Conservation (phyloP, 202 grass and related monocot genomes). For the Elaeis oleifera region DNA sequence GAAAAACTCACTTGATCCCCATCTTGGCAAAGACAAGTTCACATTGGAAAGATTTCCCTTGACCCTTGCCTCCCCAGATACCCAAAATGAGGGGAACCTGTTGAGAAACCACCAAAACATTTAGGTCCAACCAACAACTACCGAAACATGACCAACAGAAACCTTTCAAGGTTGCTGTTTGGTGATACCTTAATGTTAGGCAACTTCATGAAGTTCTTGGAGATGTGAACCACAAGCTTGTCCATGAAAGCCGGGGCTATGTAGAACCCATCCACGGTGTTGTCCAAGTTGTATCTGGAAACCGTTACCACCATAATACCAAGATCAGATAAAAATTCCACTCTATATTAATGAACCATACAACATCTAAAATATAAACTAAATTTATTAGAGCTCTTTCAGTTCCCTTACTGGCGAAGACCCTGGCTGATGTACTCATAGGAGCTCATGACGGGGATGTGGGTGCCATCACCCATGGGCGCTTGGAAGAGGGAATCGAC, state of each 20-base stretch:
- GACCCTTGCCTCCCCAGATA: conserved; percentile 98
- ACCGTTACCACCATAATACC: too few species aligned
- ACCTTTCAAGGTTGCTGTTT: too few species aligned
- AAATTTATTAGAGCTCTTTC: too few species aligned
- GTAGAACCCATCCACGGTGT: conserved; percentile 21
- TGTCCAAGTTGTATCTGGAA: conserved; percentile 8
- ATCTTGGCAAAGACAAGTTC: conserved; percentile 97
- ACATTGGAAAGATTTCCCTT: conserved; percentile 94
- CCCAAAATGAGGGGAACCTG: conserved; percentile 89
- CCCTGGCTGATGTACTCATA: conserved; percentile 89
- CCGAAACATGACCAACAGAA: too few species aligned
- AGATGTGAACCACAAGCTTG: conserved; percentile 21
- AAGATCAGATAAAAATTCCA: too few species aligned
- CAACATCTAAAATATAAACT: too few species aligned
- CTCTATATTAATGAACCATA: too few species aligned
- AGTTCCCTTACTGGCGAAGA: conserved; percentile 34
- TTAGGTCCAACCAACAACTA: too few species aligned
- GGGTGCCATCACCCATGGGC: conserved; percentile 64
- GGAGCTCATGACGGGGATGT: conserved; percentile 74
- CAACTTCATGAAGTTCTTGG: conserved; percentile 23
- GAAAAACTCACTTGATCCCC: conserved; percentile 65
- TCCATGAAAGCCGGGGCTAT: conserved; percentile 26
- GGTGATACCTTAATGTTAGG: conserved; percentile 21
- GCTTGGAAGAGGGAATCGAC: conserved; percentile 79
- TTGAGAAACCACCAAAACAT: background rate